These are phyloP conservation scores for Aechmea fasciata DNA, from an alignment of 176 grass and related monocot genomes.

Conservation along the genomic window DNA sequence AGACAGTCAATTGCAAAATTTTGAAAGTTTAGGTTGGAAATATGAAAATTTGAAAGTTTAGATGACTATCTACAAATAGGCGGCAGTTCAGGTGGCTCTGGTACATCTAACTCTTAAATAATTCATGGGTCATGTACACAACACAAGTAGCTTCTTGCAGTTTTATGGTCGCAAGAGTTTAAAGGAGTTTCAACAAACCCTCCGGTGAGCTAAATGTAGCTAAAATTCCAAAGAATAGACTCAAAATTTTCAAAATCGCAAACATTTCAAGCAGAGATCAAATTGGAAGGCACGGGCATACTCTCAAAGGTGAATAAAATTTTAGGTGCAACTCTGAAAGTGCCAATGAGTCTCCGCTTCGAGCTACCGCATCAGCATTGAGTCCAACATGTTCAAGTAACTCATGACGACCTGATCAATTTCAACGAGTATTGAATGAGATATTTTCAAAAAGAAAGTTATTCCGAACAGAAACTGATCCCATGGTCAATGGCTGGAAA, in stretches of 20 bases:
- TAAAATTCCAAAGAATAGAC: too few relatives aligned
- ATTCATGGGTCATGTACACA: too few relatives aligned
- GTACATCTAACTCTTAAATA: too few relatives aligned
- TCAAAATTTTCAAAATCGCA: background rate
- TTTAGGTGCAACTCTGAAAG: constrained; percentile 82
- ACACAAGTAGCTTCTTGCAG: too few relatives aligned
- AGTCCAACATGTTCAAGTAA: constrained; percentile 55
- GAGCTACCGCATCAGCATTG: constrained; percentile 63
- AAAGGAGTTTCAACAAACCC: too few relatives aligned
- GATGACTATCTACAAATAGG: too few relatives aligned
- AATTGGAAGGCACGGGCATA: constrained; percentile 21
- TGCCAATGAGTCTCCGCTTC: constrained; percentile 57
- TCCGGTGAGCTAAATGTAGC: too few relatives aligned
- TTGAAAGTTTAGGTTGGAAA: too few relatives aligned
- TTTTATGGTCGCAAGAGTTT: too few relatives aligned
- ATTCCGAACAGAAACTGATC: background rate
- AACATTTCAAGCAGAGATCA: background rate
- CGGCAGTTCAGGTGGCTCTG: too few relatives aligned
- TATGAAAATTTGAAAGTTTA: too few relatives aligned
- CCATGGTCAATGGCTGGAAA: background rate
- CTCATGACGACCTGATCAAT: constrained; percentile 63
- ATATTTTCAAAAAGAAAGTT: background rate
- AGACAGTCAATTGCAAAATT: too few relatives aligned
- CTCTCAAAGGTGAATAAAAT: constrained; percentile 71
- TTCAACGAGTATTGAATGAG: constrained; percentile 2